Base-by-base conservation (phyloP, 768 basidiomycete species). In the Tephrocybe rancida region DNA sequence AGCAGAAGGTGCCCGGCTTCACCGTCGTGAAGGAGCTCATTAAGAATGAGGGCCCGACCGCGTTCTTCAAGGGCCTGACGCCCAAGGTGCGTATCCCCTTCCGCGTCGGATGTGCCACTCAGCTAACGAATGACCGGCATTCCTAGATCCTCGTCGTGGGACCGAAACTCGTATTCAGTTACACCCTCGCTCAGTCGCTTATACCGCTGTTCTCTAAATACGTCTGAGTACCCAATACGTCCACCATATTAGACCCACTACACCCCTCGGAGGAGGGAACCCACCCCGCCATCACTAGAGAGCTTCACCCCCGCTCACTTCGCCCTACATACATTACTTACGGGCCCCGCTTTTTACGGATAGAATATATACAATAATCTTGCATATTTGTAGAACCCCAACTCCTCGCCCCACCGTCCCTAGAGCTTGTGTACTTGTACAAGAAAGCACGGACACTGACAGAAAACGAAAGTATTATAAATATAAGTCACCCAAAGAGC, bases 111-210 rank as follows among this genome's bases (percentile, higher is more conserved):
- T 13, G 45, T 11, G 5, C 19, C 38, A 13, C 13, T 39, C 19
- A 73, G 70, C 24, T 69, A 72, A 42, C n/a, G 30, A 32, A 7
- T 32, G 13, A 32, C 13, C 16, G 5, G 14, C 9, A 8, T 25
- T 59, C 42, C 13, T 61, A 95, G 92, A 90, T 96, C 62, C 80
- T 98, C 42, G 94, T 98, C 56, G 95, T 98, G 32, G 95, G 95
- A 47, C 96, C 96, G 35, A 98, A 98, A 75, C 85, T 98, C 30
- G 93, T 98, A 62, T 98, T 98, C 82, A 94, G 92, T 63, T 98
- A 96, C 77, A 98, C 96, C 44, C 83, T 98, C 3, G 96, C 96
- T 10, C 96, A 98, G 72, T 90, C 89, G 16, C 78, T 98, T 70
- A 98, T 98, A 76, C 95, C 95, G 42, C 75, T 88, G 63, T 97